Conservation (phyloP, 495 filamentous ascomycete genomes). For the Aspergillus nanangensis region DNA sequence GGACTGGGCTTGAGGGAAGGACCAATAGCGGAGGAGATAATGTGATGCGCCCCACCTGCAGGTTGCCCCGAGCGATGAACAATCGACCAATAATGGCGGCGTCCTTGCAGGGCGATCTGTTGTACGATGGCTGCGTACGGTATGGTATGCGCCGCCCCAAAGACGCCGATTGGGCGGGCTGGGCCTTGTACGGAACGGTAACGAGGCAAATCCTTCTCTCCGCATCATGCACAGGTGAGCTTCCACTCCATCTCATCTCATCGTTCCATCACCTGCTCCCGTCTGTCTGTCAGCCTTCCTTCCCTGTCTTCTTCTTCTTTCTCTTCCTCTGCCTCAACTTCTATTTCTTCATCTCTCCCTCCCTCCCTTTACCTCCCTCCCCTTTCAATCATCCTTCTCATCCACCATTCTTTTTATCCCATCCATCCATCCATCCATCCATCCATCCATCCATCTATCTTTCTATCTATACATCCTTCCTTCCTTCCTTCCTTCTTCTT, state of each 20-base stretch:
- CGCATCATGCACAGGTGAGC: slow-evolving; percentile 11
- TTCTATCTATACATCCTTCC: too few relatives aligned
- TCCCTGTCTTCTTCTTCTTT: slow-evolving; percentile 4
- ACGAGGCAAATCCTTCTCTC: slow-evolving; percentile 11
- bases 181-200: slow-evolving; percentile 6
- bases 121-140: slow-evolving; percentile 7
- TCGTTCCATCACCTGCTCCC: slow-evolving; percentile 1
- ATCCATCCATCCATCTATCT: slow-evolving; percentile 1
- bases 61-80: slow-evolving; percentile 6
- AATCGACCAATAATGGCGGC: slow-evolving; percentile 16
- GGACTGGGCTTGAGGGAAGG: slow-evolving; percentile 6
- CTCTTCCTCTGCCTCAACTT: background rate
- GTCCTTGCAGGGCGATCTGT: slow-evolving; percentile 19
- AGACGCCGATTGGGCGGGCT: slow-evolving; percentile 1
- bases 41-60: slow-evolving; percentile 1
- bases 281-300: background rate
- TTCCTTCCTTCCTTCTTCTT: slow-evolving; percentile 5
- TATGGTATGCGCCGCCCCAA: slow-evolving; percentile 7
- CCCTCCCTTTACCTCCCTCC: background rate
- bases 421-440: background rate
- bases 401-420: slow-evolving; percentile 7
- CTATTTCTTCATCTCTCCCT: slow-evolving; percentile 5
- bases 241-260: slow-evolving; percentile 4
- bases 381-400: slow-evolving; percentile 1
- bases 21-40: background rate